A percentile compares a stretch with the other conserved stretches of the same genome.
Evolutionary conservation across 306 rosid species (phyloP).

Genomic region (Aeschynomene evenia): DNA sequence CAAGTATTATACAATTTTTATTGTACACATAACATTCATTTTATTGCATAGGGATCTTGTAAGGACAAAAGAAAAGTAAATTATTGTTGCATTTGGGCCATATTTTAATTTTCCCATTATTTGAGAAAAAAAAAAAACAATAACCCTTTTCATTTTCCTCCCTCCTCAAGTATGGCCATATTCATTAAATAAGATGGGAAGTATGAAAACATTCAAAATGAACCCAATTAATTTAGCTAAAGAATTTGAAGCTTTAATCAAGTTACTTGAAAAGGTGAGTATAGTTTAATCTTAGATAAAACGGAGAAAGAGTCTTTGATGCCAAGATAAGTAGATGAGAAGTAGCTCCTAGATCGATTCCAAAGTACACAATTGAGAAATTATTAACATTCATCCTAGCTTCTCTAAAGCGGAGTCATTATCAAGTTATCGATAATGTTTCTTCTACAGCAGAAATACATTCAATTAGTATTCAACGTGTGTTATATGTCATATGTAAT

Average conservation of each 20-base stretch:
- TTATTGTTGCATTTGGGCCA: slow-evolving; percentile 38
- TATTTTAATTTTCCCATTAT: slow-evolving; percentile 33
- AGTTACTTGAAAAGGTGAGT: too few species aligned
- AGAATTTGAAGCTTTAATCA: slow-evolving; percentile 22
- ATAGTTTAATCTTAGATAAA: too few species aligned
- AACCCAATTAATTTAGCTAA: slow-evolving; percentile 29
- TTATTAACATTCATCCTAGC: too few species aligned
- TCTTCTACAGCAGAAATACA: too few species aligned
- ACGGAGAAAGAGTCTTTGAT: slow-evolving; percentile 27
- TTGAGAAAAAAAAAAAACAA: not conserved
- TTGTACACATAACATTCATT: too few species aligned
- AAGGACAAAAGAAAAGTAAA: slow-evolving; percentile 13
- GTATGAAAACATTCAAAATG: slow-evolving; percentile 23
- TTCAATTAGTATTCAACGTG: too few species aligned
- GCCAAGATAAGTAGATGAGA: slow-evolving; percentile 47
- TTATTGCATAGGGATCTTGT: slow-evolving; percentile 35
- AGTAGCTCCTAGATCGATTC: slow-evolving; percentile 57
- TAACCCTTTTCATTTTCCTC: not conserved
- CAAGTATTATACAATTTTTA: too few species aligned
- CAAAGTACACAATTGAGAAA: too few species aligned
- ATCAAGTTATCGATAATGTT: too few species aligned
- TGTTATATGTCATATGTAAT: too few species aligned
- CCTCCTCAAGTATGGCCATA: slow-evolving; percentile 20
- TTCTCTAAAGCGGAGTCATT: too few species aligned
- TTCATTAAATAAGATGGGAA: slow-evolving; percentile 29